Conservation (phyloP, 2,329 filamentous ascomycete genomes). For the Neophaeococcomyces mojaviensis region DNA sequence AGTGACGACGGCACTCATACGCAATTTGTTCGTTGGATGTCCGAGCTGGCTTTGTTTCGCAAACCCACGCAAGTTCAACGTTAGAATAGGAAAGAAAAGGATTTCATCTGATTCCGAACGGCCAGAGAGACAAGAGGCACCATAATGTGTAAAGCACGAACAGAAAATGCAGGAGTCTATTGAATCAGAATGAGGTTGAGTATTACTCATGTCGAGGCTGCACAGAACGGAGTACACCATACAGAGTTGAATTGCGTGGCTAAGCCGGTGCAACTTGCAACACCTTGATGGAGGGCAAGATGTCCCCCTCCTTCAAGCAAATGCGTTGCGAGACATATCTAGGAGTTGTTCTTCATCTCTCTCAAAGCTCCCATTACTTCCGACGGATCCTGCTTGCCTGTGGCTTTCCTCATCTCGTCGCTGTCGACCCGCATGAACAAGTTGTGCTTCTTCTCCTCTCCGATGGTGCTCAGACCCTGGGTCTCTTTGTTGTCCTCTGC, state of each 20-base stretch:
- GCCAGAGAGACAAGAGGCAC: too few species aligned
- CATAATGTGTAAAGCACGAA: too few species aligned
- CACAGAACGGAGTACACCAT: too few species aligned
- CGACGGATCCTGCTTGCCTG: slow-evolving; percentile 70
- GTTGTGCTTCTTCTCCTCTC: slow-evolving; percentile 89
- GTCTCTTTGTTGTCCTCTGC: slow-evolving; percentile 76
- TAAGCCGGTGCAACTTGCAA: too few species aligned
- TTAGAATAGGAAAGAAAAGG: background rate
- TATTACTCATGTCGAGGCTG: too few species aligned
- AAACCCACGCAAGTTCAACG: background rate
- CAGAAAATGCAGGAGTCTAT: too few species aligned
- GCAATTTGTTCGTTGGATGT: background rate
- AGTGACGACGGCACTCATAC: background rate
- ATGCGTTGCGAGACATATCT: slow-evolving; percentile 8
- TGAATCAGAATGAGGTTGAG: too few species aligned
- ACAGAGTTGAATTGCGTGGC: too few species aligned
- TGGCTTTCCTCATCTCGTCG: slow-evolving; percentile 71
- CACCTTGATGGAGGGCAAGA: too few species aligned
- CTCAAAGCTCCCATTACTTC: slow-evolving; percentile 79
- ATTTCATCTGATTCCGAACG: too few species aligned
- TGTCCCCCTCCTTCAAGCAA: background rate
- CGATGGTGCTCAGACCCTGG: slow-evolving; percentile 93
- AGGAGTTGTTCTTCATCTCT: slow-evolving; percentile 67
- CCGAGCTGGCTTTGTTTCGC: background rate
- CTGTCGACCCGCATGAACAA: slow-evolving; percentile 89